A percentile compares a stretch with the other conserved stretches of the same genome.
These are phyloP conservation scores for Aspergillus conjunctus DNA, from an alignment of 495 filamentous ascomycete genomes.

Conservation along the genomic window DNA sequence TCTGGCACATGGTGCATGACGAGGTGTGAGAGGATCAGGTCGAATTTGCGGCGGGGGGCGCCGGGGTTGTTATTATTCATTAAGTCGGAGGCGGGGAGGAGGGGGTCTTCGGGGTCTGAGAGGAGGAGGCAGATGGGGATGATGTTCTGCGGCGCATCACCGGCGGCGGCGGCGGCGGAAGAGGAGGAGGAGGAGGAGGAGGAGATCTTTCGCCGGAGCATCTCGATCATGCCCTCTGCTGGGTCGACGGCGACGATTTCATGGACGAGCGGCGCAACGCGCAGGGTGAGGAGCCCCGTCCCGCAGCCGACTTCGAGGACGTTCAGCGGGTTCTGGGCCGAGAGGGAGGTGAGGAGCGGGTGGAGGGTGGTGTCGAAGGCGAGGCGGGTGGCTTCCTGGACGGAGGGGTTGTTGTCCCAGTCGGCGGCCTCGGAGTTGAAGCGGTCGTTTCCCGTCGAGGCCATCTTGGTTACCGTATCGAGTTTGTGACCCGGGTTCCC, in stretches of 20 bases:
- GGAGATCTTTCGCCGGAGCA: constrained; percentile 44
- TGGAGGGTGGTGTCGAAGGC: constrained; percentile 21
- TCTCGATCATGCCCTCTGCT: constrained; percentile 55
- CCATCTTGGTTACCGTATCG: not conserved
- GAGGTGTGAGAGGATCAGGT: constrained; percentile 53
- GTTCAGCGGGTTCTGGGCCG: constrained; percentile 24
- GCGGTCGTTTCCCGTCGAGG: constrained; percentile 22
- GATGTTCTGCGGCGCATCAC: constrained; percentile 26
- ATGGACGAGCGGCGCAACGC: constrained; percentile 46
- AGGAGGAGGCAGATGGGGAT: constrained; percentile 31
- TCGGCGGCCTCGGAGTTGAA: constrained; percentile 30
- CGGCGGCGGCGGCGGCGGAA: too few species aligned
- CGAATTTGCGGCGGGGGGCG: constrained; percentile 36
- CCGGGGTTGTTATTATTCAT: not conserved
- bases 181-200: not conserved
- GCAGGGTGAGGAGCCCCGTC: constrained; percentile 55
- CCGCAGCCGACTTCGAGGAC: constrained; percentile 61
- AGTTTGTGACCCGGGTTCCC: too few species aligned
- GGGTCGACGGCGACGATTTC: constrained; percentile 47
- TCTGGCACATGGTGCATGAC: constrained; percentile 58
- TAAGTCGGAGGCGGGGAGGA: constrained; percentile 30
- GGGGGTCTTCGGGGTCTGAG: constrained; percentile 36
- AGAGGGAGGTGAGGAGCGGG: constrained; percentile 14
- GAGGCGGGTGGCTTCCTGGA: constrained; percentile 23
- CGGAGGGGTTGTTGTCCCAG: constrained; percentile 27